Evolutionary conservation across 2,329 filamentous ascomycete species (phyloP).

Genomic region (Chaetothyriales sp.): DNA sequence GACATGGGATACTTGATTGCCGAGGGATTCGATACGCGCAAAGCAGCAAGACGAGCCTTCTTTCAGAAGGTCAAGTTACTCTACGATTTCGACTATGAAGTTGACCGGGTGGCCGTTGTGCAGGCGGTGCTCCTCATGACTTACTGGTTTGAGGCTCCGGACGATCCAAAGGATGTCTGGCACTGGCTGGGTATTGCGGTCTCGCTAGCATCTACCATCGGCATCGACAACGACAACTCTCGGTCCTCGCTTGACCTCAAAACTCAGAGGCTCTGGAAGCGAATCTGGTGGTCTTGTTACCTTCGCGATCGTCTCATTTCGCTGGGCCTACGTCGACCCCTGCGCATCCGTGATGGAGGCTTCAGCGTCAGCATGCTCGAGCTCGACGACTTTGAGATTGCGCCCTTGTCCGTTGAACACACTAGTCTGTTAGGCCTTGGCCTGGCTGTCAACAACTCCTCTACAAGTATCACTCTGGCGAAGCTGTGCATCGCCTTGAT

Average conservation of each 20-base stretch:
- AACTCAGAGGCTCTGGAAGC: conserved; percentile 75
- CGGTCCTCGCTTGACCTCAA: conserved; percentile 58
- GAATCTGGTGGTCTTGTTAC: conserved; percentile 96
- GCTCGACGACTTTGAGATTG: conserved; percentile 70
- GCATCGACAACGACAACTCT: conserved; percentile 71
- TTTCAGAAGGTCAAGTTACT: conserved; percentile 70
- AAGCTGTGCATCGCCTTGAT: conserved; percentile 85
- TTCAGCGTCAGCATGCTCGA: conserved; percentile 86
- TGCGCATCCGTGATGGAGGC: conserved; percentile 81
- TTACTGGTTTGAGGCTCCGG: conserved; percentile 93
- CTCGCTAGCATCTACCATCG: conserved; percentile 83
- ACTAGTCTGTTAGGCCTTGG: conserved; percentile 56
- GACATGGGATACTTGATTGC: conserved; percentile 61
- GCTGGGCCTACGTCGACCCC: conserved; percentile 82
- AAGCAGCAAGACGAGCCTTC: conserved; percentile 71
- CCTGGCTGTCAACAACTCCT: conserved; percentile 52
- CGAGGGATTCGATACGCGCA: conserved; percentile 62
- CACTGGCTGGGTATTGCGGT: conserved; percentile 97
- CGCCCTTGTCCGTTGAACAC: conserved; percentile 50
- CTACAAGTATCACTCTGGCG: conserved; percentile 63
- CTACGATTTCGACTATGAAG: conserved; percentile 92
- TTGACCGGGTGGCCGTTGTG: conserved; percentile 73
- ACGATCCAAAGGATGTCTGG: conserved; percentile 96
- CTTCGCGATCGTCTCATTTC: conserved; percentile 89
- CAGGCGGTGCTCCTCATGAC: conserved; percentile 85